Evolutionary conservation across 106 monocot genomes (phyloP), one percentile per base, ranked within the genome.

Genomic region (Allium cepa): DNA sequence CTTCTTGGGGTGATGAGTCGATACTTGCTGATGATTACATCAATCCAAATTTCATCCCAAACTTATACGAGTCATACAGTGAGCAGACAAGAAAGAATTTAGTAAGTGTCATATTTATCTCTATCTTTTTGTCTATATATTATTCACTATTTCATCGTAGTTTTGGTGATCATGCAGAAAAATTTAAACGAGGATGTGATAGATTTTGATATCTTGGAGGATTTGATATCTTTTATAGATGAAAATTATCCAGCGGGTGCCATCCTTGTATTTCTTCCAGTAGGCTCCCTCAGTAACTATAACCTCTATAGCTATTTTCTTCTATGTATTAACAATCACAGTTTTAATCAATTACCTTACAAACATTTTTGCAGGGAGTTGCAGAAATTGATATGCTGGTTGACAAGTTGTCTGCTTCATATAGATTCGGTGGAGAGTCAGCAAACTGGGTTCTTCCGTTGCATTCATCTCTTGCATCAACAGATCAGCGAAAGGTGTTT

Each of bases 151-250:
- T 26, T 59, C 67, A 53, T 74, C 11, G 50, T 65, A 50, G 51
- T 51, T 46, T 49, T 74, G 62, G 51, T 17, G 63, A 65, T 56
- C 58, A 49, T 70, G 75, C 84, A 99, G 97, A 92, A 76, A 85
- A 82, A 67, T 51, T 75, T 99, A 70, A 90, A 83, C 66, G 97
- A 99, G 77, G 92, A 99, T 83, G 76, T 81, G 26, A 89, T 87
- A 71, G 97, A 99, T 80, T 92, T 85, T 79, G 97, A 99, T 67
- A 82, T 99, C 75, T 61, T 99, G 65, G 97, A 99, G 83, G 92
- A 99, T 73, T 83, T 99, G 77, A 83, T 99, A 77, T 87, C 72
- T 64, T 76, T 84, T 74, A 90, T 99, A 67, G 92, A 92, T 80
- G 84, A 83, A 72, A 84, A 74, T 62, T 87, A 76, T 47, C 84